phyloP scores from a whole-genome alignment of 2,329 filamentous ascomycete genomes.

The Apiospora sp. region DNA sequence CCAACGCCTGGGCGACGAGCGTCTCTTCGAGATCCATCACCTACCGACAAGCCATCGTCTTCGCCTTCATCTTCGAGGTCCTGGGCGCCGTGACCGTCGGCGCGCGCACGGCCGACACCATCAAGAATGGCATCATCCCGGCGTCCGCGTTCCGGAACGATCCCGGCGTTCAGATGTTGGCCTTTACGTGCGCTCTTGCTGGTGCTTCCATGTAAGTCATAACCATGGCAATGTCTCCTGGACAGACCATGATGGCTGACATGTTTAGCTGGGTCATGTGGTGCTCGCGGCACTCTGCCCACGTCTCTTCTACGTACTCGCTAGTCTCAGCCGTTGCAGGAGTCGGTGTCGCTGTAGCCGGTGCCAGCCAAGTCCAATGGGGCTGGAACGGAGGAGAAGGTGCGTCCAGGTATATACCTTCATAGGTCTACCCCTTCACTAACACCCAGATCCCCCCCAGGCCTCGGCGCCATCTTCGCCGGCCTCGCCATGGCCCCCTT shows the following conservation, averaged over 20 bases:
- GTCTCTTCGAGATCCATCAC: constrained; percentile 83
- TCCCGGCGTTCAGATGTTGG: constrained; percentile 72
- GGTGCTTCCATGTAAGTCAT: constrained; percentile 60
- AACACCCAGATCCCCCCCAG: constrained; percentile 53
- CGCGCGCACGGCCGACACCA: constrained; percentile 75
- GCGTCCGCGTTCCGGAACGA: constrained; percentile 64
- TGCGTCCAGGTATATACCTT: background rate
- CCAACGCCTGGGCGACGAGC: constrained; percentile 83
- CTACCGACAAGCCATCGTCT: constrained; percentile 73
- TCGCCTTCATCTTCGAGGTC: constrained; percentile 73
- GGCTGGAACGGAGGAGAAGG: constrained; percentile 71
- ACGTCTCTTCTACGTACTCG: constrained; percentile 77
- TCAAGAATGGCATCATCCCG: constrained; percentile 81
- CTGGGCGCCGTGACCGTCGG: constrained; percentile 72
- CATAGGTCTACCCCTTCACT: no score
- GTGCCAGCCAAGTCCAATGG: constrained; percentile 69
- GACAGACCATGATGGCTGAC: background rate
- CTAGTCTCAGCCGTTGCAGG: constrained; percentile 74
- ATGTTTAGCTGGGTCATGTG: constrained; percentile 80
- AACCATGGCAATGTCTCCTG: background rate
- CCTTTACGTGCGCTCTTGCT: constrained; percentile 70
- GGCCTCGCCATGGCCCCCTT: constrained; percentile 75
- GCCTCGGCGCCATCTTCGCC: constrained; percentile 75
- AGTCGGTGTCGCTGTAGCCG: constrained; percentile 73
- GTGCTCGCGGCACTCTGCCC: constrained; percentile 77